Evolutionary conservation across 306 rosid species (phyloP).

Genomic region (Gastrolobium villosum): DNA sequence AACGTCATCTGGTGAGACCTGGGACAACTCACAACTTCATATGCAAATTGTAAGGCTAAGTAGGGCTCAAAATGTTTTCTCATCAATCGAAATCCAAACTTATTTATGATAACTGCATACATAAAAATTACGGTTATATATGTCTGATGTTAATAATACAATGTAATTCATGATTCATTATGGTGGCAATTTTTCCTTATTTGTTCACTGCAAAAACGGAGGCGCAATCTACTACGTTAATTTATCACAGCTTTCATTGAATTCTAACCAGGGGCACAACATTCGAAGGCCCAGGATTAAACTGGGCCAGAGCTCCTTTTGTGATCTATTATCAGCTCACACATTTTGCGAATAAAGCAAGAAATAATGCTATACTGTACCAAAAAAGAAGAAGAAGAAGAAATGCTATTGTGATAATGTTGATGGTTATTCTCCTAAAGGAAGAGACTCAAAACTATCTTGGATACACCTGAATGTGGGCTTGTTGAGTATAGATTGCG

Average conservation of each 20-base stretch:
- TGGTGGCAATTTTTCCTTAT: constrained; percentile 30
- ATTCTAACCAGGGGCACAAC: constrained; percentile 14
- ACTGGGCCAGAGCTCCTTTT: background rate
- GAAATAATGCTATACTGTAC: too few species aligned
- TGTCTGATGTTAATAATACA: background rate
- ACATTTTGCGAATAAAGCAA: too few species aligned
- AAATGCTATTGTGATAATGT: background rate
- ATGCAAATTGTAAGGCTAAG: too few species aligned
- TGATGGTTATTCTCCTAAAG: too few species aligned
- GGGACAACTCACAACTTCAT: too few species aligned
- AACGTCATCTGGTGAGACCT: too few species aligned
- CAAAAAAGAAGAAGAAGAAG: too few species aligned
- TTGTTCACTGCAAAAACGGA: constrained; percentile 4
- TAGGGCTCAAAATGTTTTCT: too few species aligned
- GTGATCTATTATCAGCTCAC: background rate
- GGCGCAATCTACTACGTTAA: background rate
- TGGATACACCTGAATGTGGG: too few species aligned
- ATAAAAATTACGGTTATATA: background rate
- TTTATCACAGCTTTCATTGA: background rate
- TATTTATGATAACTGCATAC: background rate
- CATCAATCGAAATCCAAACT: too few species aligned
- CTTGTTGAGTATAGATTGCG: too few species aligned
- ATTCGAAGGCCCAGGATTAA: background rate
- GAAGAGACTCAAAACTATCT: too few species aligned
- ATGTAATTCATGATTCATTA: background rate